Conservation (phyloP, 495 filamentous ascomycete species). For the Trichocladium uniseriatum region DNA sequence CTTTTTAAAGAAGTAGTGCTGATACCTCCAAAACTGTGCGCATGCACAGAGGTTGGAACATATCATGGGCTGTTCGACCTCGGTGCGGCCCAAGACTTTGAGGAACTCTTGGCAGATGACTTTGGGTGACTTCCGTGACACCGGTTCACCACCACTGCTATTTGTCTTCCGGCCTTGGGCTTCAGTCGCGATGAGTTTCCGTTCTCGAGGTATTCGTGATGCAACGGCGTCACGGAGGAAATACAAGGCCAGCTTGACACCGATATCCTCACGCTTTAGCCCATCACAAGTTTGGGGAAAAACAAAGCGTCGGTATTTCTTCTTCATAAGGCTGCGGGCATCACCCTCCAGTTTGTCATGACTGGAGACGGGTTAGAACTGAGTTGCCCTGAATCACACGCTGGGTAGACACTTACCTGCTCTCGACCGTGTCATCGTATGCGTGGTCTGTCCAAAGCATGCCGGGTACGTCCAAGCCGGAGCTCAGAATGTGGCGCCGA, state of each 20-base stretch:
- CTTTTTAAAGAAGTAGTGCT: conserved; percentile 6
- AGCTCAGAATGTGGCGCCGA: neutral
- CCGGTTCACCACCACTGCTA: neutral
- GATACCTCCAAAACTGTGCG: conserved; percentile 1
- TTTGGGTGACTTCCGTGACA: neutral
- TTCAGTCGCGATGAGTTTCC: too few species aligned
- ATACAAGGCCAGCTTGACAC: neutral
- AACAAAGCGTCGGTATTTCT: neutral
- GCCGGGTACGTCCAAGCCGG: neutral
- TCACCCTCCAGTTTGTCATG: neutral
- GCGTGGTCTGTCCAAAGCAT: neutral
- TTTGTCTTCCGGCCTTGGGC: too few species aligned
- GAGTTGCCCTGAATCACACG: neutral
- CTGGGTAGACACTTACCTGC: neutral
- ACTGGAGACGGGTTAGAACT: neutral
- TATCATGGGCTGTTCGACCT: conserved; percentile 6
- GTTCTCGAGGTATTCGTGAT: too few species aligned
- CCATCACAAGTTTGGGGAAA: neutral
- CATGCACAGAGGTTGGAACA: conserved; percentile 2
- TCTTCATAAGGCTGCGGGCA: neutral
- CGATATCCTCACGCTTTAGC: neutral
- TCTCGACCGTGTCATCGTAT: neutral
- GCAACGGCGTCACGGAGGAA: neutral
- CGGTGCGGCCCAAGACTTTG: conserved; percentile 4
- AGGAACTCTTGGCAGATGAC: conserved; percentile 11